phyloP scores from a whole-genome alignment of 2,329 filamentous ascomycete species.

The Aspergillus persii region DNA sequence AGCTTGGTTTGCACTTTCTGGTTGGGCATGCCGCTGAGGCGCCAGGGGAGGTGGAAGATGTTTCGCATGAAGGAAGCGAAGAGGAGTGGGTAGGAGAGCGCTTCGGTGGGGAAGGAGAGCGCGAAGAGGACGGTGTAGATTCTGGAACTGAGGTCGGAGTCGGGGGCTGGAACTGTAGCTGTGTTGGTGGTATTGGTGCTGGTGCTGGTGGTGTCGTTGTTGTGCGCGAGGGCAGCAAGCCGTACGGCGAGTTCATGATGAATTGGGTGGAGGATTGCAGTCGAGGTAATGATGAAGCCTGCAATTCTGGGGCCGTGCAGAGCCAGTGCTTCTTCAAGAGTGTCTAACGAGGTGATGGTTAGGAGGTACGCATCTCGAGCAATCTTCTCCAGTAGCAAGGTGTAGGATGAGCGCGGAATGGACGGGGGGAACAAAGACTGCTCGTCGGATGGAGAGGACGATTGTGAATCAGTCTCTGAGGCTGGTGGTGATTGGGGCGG shows the following conservation, averaged over 20 bases:
- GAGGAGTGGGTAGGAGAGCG: background rate
- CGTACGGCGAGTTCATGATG: slow-evolving; percentile 1
- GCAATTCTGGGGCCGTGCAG: slow-evolving; percentile 4
- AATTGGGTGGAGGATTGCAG: slow-evolving; percentile 4
- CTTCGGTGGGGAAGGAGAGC: slow-evolving; percentile 11
- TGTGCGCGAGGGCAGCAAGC: background rate
- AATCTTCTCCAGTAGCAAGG: slow-evolving; percentile 1
- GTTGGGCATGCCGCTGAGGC: slow-evolving; percentile 5
- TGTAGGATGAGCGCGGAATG: background rate
- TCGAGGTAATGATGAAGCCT: slow-evolving; percentile 11
- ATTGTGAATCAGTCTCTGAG: background rate
- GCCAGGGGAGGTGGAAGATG: slow-evolving; percentile 7
- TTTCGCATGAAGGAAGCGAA: slow-evolving; percentile 7
- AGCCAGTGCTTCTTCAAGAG: slow-evolving; percentile 1
- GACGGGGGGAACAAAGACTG: background rate
- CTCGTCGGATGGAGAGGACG: background rate
- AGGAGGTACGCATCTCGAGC: slow-evolving; percentile 8
- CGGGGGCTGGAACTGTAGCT: too few relatives aligned
- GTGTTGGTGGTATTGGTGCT: background rate
- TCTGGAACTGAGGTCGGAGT: background rate
- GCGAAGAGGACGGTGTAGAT: slow-evolving; percentile 12
- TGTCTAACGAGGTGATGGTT: background rate
- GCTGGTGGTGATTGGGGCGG: too few relatives aligned
- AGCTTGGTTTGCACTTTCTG: background rate
- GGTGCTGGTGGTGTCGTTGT: background rate